These are phyloP conservation scores for Carex scoparia DNA, from an alignment of 176 grass and related monocot genomes.

Conservation along the genomic window DNA sequence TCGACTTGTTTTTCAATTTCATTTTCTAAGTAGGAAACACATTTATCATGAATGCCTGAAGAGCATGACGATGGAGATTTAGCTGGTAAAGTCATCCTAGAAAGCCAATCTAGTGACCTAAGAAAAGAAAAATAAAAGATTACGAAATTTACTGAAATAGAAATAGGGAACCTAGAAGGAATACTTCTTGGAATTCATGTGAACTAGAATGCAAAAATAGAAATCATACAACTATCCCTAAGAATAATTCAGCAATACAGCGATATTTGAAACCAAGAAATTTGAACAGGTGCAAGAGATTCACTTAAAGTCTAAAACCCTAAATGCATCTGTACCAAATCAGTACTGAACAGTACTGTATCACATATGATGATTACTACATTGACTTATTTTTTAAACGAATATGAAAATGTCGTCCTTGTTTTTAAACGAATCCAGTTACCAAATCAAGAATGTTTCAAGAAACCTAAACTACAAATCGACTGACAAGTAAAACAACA, in stretches of 20 bases:
- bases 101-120: constrained; percentile 5
- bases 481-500: neutral
- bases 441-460: neutral
- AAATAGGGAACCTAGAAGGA: neutral
- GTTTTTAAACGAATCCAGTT: neutral
- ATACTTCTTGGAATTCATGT: neutral
- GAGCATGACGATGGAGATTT: constrained; percentile 45
- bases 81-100: constrained; percentile 50
- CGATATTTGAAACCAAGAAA: neutral
- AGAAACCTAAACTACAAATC: neutral
- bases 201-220: neutral
- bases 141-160: neutral
- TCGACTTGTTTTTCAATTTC: neutral
- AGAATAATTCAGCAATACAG: neutral
- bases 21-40: constrained; percentile 44
- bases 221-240: neutral
- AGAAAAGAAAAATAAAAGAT: neutral
- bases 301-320: too few relatives aligned
- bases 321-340: neutral
- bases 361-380: neutral
- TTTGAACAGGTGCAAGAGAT: too few relatives aligned
- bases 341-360: neutral
- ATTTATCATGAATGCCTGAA: constrained; percentile 32
- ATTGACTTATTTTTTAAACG: neutral
- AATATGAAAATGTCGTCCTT: too few relatives aligned